Percentiles rank a stretch among this genome's conserved stretches.
Conservation (phyloP, 2,329 filamentous ascomycete species). For the Diaporthe sp. region DNA sequence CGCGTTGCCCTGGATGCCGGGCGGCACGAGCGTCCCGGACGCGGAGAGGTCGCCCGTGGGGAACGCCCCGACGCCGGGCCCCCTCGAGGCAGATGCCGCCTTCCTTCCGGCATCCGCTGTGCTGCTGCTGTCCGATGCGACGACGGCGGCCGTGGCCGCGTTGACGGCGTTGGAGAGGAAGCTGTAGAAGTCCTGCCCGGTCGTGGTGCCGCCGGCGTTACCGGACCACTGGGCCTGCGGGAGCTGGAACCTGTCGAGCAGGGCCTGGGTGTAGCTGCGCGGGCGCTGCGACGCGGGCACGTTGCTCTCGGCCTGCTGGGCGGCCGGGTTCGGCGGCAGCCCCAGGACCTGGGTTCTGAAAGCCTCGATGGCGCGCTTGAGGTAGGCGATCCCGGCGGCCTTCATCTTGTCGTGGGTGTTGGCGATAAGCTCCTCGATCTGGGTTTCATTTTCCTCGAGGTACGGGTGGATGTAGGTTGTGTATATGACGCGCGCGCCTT, state of each 20-base stretch:
- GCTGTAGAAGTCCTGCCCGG: constrained; percentile 76
- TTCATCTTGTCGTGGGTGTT: constrained; percentile 83
- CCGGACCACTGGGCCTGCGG: constrained; percentile 74
- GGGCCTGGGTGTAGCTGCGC: constrained; percentile 80
- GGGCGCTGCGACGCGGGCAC: constrained; percentile 49
- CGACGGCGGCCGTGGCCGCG: constrained; percentile 60
- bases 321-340: constrained; percentile 69
- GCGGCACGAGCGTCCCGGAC: constrained; percentile 77
- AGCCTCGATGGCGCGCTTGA: constrained; percentile 78
- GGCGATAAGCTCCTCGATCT: constrained; percentile 92
- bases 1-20: constrained; percentile 71
- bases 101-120: constrained; percentile 41
- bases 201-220: constrained; percentile 35
- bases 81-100: constrained; percentile 44
- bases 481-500: constrained; percentile 90
- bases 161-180: constrained; percentile 82
- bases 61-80: constrained; percentile 49
- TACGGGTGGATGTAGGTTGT: constrained; percentile 89
- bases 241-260: constrained; percentile 89
- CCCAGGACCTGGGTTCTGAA: constrained; percentile 85
- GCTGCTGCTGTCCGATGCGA: constrained; percentile 51
- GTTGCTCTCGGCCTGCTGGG: constrained; percentile 58
- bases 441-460: constrained; percentile 85
- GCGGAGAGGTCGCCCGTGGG: constrained; percentile 54
- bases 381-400: constrained; percentile 80